Base-by-base conservation (phyloP, 176 grass and related monocot genomes). In the Oryza brachyantha region DNA sequence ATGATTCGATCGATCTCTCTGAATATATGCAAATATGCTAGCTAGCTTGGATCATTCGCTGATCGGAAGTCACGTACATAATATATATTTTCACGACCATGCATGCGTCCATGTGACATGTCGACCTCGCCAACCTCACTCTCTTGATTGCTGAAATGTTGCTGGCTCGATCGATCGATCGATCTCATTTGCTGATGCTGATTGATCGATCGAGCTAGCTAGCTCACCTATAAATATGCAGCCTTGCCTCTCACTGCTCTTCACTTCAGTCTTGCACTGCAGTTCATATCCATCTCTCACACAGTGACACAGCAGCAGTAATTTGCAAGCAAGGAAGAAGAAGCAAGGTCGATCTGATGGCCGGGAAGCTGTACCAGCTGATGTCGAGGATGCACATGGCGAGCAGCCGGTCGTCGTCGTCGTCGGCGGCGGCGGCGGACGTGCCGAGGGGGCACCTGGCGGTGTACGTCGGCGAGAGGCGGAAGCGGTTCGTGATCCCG, bases 401-500 rank as follows among this genome's bases (percentile, higher is more conserved):
- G 12, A 34, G 59, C 48, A 72, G 46, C 61, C 45, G 68, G 61
- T 1, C 79, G 3, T 24, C 55, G 52, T 7, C 52, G 61, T 1
- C 79, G 3, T 24, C 55, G 52, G 21, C 52, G 52, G 19, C 64
- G 14, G 25, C 70, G 22, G 65, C 61, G 39, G 70, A 88, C 29
- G 89, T 91, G 71, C 81, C 89, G 2, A 65, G 74, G 24, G 85
- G 89, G 1, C 85, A 91, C 74, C 58, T 91, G 70, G 81, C 70
- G 21, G 89, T 91, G 73, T 91, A 91, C 78, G 89, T 88, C 35
- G 90, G 86, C 1, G 83, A 89, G 64, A 52, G n/a, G 1, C 25
- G 68, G 83, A 79, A 86, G 83, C 22, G 79, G 61, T 86, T 92
- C 76, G 75, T 92, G 29, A 63, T 92, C n/a, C 90, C 90, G 57